Evolutionary conservation across 2,329 filamentous ascomycete species (phyloP), one percentile per base, ranked within the genome.

Genomic region (Aspergillus awamori): DNA sequence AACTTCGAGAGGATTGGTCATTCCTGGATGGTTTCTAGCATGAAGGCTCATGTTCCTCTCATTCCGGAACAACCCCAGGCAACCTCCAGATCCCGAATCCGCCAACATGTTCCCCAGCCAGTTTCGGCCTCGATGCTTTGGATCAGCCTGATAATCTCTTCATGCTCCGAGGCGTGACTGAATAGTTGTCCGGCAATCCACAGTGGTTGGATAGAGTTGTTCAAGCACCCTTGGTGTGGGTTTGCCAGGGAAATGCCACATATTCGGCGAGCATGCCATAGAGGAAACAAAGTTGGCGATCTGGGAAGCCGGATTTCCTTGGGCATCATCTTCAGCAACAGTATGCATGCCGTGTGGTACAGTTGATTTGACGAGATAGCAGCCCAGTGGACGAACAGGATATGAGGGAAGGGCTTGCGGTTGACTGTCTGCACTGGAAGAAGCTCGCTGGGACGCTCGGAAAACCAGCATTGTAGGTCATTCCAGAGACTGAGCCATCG

Each of bases 331-430:
- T 79, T 77, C 0, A 87, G 73, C 11, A 87, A 74, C 8, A 86
- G 67, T 10, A 86, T 80, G 63, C 81, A 83, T 8, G 82, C 79
- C 0, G 85, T 85, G 64, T 87, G 84, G 49, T 86, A 84, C 0
- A 87, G 75, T 63, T 86, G 84, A 54, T 84, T 86, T 0, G 81
- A 81, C 0, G 84, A 86, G 26, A 86, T 86, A 3, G 82, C 84
- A 0, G 83, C 81, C 78, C 80, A 83, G 60, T 84, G 80, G 1
- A 79, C 69, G 66, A 83, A 87, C 0, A 86, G 75, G 2, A 86
- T 80, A 47, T 81, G 76, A 0, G 83, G 83, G 61, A 85, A 86
- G 1, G 81, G 81, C 7, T 73, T 70, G 2, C 74, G 75, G 33
- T 77, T 73, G n/a, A 79, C 74, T 2, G 73, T 79, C 41, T 80